Percentiles rank a stretch among this genome's conserved stretches.
Conservation (phyloP, 352 stramenopile species). For the Phytopythium mirpurense region DNA sequence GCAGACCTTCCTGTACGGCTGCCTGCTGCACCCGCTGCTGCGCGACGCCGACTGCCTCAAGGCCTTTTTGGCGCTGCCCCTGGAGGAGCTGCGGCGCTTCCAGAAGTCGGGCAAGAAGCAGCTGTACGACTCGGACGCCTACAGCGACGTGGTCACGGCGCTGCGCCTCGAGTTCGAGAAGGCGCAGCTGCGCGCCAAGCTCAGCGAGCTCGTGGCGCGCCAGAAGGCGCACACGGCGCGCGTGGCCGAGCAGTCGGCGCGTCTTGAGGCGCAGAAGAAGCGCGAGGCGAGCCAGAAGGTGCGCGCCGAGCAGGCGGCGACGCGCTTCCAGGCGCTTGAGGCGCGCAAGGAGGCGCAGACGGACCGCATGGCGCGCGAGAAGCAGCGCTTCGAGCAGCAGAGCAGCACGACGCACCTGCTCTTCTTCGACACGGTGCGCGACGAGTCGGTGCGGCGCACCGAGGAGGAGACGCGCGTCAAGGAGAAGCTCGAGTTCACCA, state of each 20-base stretch:
- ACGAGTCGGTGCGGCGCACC: conserved; percentile 61
- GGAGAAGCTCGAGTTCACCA: conserved; percentile 88
- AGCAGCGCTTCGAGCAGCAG: conserved; percentile 77
- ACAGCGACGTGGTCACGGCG: conserved; percentile 68
- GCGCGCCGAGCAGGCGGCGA: conserved; percentile 61
- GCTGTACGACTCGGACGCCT: conserved; percentile 80
- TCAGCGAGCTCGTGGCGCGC: conserved; percentile 57
- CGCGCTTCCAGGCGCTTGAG: conserved; percentile 77
- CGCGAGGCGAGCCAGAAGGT: conserved; percentile 69
- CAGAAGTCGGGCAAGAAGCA: conserved; percentile 61
- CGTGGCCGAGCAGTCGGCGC: conserved; percentile 52
- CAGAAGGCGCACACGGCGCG: conserved; percentile 71
- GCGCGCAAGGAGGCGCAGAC: conserved; percentile 75
- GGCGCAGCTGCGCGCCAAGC: conserved; percentile 75
- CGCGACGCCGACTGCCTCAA: conserved; percentile 78
- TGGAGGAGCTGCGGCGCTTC: conserved; percentile 67
- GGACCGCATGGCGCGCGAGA: conserved; percentile 77
- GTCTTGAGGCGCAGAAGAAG: conserved; percentile 60
- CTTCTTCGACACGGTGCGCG: conserved; percentile 78
- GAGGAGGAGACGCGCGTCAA: conserved; percentile 80
- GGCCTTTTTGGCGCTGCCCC: conserved; percentile 73
- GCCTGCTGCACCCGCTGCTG: conserved; percentile 74
- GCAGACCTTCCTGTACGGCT: conserved; percentile 79
- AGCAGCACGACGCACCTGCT: conserved; percentile 70
- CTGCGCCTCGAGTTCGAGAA: conserved; percentile 83